phyloP scores from a whole-genome alignment of 1,284 basidiomycete genomes.

The Ceratobasidium sp. region DNA sequence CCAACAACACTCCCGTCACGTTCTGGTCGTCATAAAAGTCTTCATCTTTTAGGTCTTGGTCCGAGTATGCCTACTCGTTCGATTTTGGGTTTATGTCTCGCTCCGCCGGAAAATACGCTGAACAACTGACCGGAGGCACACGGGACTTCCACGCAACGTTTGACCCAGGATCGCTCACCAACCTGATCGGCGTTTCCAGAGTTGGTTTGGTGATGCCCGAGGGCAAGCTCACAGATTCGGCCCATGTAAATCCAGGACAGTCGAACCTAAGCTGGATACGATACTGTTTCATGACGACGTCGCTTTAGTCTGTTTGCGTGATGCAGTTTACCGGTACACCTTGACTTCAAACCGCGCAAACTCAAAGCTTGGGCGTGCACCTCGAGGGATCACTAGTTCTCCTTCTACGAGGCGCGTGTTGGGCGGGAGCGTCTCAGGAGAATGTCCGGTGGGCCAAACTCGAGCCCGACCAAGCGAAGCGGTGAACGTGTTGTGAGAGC shows the following conservation, averaged over 20 bases:
- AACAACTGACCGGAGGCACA: not conserved
- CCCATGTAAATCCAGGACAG: slow-evolving; percentile 15
- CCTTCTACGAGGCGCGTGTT: slow-evolving; percentile 23
- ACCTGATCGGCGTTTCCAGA: not conserved
- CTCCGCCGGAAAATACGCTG: not conserved
- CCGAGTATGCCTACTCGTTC: not conserved
- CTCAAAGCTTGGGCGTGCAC: slow-evolving; percentile 21
- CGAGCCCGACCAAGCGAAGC: slow-evolving; percentile 11
- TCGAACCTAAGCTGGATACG: slow-evolving; percentile 21
- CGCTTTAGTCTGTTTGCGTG: not conserved
- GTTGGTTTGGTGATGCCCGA: slow-evolving; percentile 18
- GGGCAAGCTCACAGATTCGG: slow-evolving; percentile 18
- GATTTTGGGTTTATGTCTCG: not conserved
- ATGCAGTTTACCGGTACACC: not conserved
- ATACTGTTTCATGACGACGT: not conserved
- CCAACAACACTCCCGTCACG: slow-evolving; percentile 11
- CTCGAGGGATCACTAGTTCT: slow-evolving; percentile 17
- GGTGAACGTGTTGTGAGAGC: slow-evolving; percentile 24
- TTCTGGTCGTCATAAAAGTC: slow-evolving; percentile 33
- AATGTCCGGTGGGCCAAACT: slow-evolving; percentile 16
- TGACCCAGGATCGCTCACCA: slow-evolving; percentile 11
- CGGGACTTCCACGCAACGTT: slow-evolving; percentile 24
- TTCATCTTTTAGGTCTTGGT: slow-evolving; percentile 22
- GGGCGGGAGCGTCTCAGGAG: not conserved
- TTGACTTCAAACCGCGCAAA: slow-evolving; percentile 29